Base-by-base conservation (phyloP, 768 basidiomycete genomes). In the Trametes gibbosa region DNA sequence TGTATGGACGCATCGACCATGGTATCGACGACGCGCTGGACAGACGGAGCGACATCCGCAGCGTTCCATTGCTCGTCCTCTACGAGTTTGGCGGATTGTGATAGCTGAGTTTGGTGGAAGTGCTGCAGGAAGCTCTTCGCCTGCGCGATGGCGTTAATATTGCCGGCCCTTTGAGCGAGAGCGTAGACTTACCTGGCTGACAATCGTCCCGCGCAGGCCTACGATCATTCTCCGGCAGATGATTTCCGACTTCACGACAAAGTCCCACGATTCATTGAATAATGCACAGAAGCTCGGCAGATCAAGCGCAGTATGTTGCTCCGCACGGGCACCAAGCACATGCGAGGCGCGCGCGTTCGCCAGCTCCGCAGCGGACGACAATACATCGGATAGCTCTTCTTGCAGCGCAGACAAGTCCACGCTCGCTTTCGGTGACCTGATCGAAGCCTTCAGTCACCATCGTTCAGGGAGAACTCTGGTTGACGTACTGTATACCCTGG, bases 21-120 rank as follows among this genome's bases (percentile, higher is more conserved):
- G 9, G 87, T 75, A 65, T 90, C 81, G 37, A 87, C 80, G n/a
- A 84, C 76, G 49, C 79, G 81, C 73, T 98, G 96, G 25, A 91
- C 73, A 4, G 75, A 63, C 4, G 76, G 68, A 1, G 86, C 75
- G 14, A 96, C 84, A 56, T 97, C 92, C 14, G 84, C 79, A 16
- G 90, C 89, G 58, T 79, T 84, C 97, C 97, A 98, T 59, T 88
- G 89, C 69, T 99, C 97, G 64, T 98, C 94, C 71, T 98, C 95
- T 8, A 99, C 96, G 25, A 92, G 75, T 70, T 89, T 92, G 25
- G 96, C 95, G 2, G 89, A 90, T 55, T 81, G 81, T 2, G 86
- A 83, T 43, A 98, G 82, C 50, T 89, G 81, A 12, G 80, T 73
- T 64, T 94, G 87, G 69, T 99, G 97, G 75, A 95, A 98, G 0